These are phyloP conservation scores for Phytophthora pluvialis DNA, from an alignment of 352 stramenopile genomes.

Conservation along the genomic window DNA sequence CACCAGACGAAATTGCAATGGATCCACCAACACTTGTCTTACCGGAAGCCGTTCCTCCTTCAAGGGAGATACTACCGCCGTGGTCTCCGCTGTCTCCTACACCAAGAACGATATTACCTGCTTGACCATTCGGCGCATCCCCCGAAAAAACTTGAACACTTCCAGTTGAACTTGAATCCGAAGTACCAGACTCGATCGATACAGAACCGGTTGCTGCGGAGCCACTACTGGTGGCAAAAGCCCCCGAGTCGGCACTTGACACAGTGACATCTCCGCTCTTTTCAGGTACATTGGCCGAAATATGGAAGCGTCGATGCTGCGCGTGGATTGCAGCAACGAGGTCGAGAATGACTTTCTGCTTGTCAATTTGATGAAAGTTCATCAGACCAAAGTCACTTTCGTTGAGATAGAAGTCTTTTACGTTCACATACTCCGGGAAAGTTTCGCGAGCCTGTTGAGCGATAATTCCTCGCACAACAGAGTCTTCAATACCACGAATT, in stretches of 20 bases:
- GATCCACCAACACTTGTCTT: constrained; percentile 25
- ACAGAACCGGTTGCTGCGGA: constrained; percentile 30
- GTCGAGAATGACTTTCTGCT: constrained; percentile 87
- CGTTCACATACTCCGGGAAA: constrained; percentile 89
- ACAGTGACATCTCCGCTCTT: constrained; percentile 47
- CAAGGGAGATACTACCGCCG: constrained; percentile 33
- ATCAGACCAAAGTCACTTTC: constrained; percentile 77
- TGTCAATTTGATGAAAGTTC: constrained; percentile 92
- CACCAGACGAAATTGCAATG: constrained; percentile 28
- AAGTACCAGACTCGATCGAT: constrained; percentile 30
- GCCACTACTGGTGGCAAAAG: constrained; percentile 22
- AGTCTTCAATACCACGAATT: constrained; percentile 77
- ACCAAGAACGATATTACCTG: constrained; percentile 35
- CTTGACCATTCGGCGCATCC: constrained; percentile 30
- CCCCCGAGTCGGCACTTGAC: constrained; percentile 35
- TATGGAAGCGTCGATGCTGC: constrained; percentile 48
- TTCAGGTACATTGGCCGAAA: constrained; percentile 32
- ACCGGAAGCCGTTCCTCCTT: constrained; percentile 27
- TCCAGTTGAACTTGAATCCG: constrained; percentile 23
- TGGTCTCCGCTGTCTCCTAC: constrained; percentile 29
- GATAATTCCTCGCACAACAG: constrained; percentile 87
- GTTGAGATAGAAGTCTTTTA: constrained; percentile 70
- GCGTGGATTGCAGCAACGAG: constrained; percentile 83
- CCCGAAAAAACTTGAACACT: constrained; percentile 34
- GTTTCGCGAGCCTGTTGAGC: constrained; percentile 72